Evolutionary conservation across 1,284 basidiomycete species (phyloP), one percentile per base, ranked within the genome.

Genomic region (Inonotus hispidus): DNA sequence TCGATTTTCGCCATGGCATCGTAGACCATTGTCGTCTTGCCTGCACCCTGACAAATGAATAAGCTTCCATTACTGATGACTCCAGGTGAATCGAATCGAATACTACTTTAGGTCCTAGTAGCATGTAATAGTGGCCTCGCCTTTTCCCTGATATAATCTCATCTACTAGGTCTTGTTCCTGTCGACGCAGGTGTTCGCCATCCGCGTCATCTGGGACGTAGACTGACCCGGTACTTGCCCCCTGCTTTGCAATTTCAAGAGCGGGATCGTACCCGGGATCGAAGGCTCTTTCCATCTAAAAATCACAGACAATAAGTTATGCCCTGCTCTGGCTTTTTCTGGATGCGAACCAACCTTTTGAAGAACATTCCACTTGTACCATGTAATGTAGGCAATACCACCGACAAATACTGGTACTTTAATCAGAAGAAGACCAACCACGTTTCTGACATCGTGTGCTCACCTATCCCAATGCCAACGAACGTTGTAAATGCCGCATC

Each of bases 311-410:
- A 13, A 62, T 41, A 45, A n/a, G n/a, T n/a, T n/a, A n/a, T n/a
- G n/a, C 57, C 25, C n/a, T 21, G 11, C 57, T 25, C n/a, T 21
- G 16, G 5, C 1, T 43, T 11, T 6, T 43, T 43, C 16, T n/a
- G 41, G 19, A 14, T 43, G 41, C 8, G 13, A 43, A 43, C 8
- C 8, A 58, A 88, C 90, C 77, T 93, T 86, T 71, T 83, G 75
- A n/a, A 92, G 76, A 10, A 92, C 90, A 69, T 85, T 84, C 65
- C 81, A 81, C 74, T 93, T 92, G 75, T 93, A 93, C 86, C 85
- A 92, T 35, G 77, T 75, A 56, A 91, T 73, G 71, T 92, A 92
- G 11, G 79, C 81, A 14, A 89, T 75, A 57, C 92, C 90, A 25
- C 88, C 88, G 25, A 83, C 66, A 67, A 90, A 88, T 3, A 87